These are phyloP conservation scores for Trichoderma guizhouense DNA, from an alignment of 2,329 filamentous ascomycete species.

Conservation along the genomic window DNA sequence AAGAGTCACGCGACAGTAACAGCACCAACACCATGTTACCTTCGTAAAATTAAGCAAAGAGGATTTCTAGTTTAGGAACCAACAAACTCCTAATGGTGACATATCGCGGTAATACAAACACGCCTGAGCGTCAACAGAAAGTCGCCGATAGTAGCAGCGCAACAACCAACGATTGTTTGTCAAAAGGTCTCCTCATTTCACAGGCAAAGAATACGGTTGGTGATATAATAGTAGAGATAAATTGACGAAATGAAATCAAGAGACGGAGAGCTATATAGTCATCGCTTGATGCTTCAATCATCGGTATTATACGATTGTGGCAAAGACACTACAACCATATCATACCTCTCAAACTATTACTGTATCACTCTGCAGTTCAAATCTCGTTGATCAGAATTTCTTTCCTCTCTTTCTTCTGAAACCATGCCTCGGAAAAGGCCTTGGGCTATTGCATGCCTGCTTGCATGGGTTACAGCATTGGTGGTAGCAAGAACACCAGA, in stretches of 20 bases:
- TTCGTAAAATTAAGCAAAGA: not conserved
- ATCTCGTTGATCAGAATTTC: not conserved
- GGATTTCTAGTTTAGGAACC: not conserved
- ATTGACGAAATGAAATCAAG: not conserved
- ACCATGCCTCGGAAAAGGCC: not conserved
- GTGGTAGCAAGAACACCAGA: not conserved
- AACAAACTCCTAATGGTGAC: not conserved
- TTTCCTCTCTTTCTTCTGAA: not conserved
- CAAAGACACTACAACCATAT: not conserved
- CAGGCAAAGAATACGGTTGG: not conserved
- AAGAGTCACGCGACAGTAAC: not conserved
- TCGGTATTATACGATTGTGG: not conserved
- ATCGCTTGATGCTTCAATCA: not conserved
- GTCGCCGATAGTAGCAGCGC: not conserved
- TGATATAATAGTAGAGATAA: not conserved
- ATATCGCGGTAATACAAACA: not conserved
- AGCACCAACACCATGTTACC: not conserved
- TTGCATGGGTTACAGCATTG: not conserved
- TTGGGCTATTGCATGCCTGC: not conserved
- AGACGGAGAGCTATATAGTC: not conserved
- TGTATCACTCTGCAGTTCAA: not conserved
- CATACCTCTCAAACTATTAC: not conserved
- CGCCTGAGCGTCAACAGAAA: not conserved
- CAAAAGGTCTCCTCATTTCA: not conserved
- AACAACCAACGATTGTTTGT: not conserved